Base-by-base conservation (phyloP, 495 filamentous ascomycete genomes). In the Letharia columbiana region DNA sequence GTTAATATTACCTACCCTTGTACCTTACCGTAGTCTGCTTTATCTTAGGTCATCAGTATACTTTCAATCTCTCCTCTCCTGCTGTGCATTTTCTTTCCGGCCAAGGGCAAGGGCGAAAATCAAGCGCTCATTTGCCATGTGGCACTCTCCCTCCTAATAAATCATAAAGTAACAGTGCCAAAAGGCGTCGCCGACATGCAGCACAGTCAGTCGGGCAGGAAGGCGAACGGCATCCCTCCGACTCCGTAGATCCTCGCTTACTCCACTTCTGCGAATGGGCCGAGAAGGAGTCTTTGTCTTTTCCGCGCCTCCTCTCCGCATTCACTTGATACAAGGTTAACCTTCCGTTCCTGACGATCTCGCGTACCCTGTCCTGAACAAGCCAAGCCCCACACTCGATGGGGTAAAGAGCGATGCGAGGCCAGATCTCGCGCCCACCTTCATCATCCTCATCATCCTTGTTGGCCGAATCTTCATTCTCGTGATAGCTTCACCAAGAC, bases 291-390 rank as follows among this genome's bases (percentile, higher is more conserved):
- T 49, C 33, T 41, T 44, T 44, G n/a, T 64, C 20, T 50, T 50
- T 50, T 33, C 40, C 54, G 40, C 41, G 63, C 63, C 63, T 65
- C 63, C 10, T 47, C 63, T 65, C 63, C 54, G 63, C 63, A 65
- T 59, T 47, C 9, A 28, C 39, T 45, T 42, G 62, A 56, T 56
- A 64, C 49, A 56, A 42, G 37, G 37, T 64, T 64, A 17, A 44
- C 40, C 44, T 57, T 35, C 31, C 31, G 63, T 65, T 45, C 63
- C 63, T 65, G 54, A 65, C 63, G 63, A 65, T 65, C 63, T 65
- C 52, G 54, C 63, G 37, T 65, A 33, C 35, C 54, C 37, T 33
- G 18, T 47, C 63, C 52, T 11, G 31, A 28, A 12, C 18, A 28
- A n/a, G 54, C 6, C 3, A 20, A 37, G 54, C 20, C 4, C 9